Base-by-base conservation (phyloP, 2,329 filamentous ascomycete genomes). In the Fusarium odoratissimum region DNA sequence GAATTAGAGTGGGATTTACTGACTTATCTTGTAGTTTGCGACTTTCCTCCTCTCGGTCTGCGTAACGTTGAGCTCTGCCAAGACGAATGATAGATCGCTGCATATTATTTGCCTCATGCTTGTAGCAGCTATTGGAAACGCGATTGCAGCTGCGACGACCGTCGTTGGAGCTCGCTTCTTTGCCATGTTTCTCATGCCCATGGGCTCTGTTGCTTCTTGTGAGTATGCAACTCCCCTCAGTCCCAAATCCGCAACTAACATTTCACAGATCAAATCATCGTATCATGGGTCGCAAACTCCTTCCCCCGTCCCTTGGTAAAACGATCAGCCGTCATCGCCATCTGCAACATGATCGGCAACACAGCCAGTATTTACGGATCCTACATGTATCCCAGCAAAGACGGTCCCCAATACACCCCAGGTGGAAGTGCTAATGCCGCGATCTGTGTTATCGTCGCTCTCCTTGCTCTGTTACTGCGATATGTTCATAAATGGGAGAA, bases 271-370 rank as follows among this genome's bases (percentile, higher is more conserved):
- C 85, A 86, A 70, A 87, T 88, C 67, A 87, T 94, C 30, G 91
- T 94, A 49, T 89, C 91, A 0, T 88, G 87, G 75, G 90, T 94
- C 38, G 89, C 90, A 7, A 92, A 93, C 70, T 91, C 92, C 13
- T 87, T 94, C 40, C 91, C 92, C 0, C 92, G 92, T 79, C 91
- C 92, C 3, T 80, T 91, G 5, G 91, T 90, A 5, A 90, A 91
- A 52, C 87, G 91, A 4, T 92, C 91, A 8, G 87, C 88, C 4
- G 87, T 87, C 8, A 91, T 93, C 57, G 89, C 91, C 13, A 85
- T 93, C n/a, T 82, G 91, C 52, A 92, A 92, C 76, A 81, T 92
- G 72, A 83, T 93, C 45, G 92, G 91, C 1, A 92, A 92, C 77
- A 87, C 80, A 13, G 84, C 84, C 1, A 84, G 81, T 54, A 85